Evolutionary conservation across 345 rosid species (phyloP), one percentile per base, ranked within the genome.

Genomic region (Eucalyptus tenuipes): DNA sequence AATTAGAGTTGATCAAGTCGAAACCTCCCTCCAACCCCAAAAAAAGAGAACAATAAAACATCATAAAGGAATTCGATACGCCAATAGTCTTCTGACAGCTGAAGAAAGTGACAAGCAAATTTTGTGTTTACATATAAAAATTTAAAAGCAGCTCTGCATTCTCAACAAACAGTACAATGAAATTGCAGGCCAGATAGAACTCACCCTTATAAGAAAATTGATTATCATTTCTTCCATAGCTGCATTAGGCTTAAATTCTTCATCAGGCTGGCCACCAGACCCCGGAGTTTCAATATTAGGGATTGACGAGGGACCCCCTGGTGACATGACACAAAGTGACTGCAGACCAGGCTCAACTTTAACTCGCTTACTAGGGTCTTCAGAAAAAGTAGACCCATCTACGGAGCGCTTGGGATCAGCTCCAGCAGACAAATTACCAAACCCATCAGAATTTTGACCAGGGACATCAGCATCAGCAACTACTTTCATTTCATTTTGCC

Each of bases 211-310:
- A 48, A 98, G 99, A 92, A 98, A 98, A 92, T 97, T 98, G 92
- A 98, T 98, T 86, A 98, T 96, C 99, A 98, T 98, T 93, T 98
- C 99, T 93, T 98, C 99, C 99, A 98, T 98, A 85, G 99, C 99
- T 87, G 99, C 99, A 95, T 98, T 98, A 68, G 99, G 99, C 92
- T 98, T 98, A 90, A 97, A 98, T 91, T 98, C 99, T 91, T 98
- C 99, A 90, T 98, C 99, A 87, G 99, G 97, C 93, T 96, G 99
- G 90, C 96, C 94, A 92, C 96, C 94, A 90, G 99, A 93, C 89
- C 99, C 99, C n/a, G 99, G 97, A 91, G 99, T 95, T 92, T 97
- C 99, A 85, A 97, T 92, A 75, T 95, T 96, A 57, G 99, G 95
- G 85, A 97, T 97, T 59, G 99, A 95, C 84, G 99, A 93, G 49